Evolutionary conservation across 208 protist genomes (phyloP), one percentile per base, ranked within the genome.

Genomic region (Wallacemonas sp.): DNA sequence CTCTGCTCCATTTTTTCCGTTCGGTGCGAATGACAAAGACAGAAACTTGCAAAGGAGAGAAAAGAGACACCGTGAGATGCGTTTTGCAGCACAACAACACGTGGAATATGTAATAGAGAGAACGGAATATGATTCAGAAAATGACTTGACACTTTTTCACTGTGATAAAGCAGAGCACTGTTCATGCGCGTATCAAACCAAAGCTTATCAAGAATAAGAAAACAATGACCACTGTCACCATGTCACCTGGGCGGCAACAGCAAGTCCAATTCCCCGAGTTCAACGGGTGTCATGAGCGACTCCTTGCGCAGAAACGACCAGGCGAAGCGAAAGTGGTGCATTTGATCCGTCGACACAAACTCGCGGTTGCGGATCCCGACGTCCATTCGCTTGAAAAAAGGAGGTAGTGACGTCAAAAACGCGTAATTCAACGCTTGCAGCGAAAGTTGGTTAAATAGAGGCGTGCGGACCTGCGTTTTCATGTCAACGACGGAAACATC

Each of bases 291-390:
- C 81, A 96, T 85, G 55, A 80, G 84, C 5, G 81, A 85, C 52
- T 93, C 85, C 46, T 72, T 70, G 26, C 90, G 68, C 38, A 96
- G 52, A 83, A 92, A 90, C 41, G 85, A 92, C 87, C 90, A 96
- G 33, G 83, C 84, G 75, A 90, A 96, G 27, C 90, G 80, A 77
- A 96, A 96, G 44, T 92, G 80, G 2, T 72, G 72, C 77, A 92
- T 92, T 58, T 96, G 85, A 0, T 93, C 81, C 30, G 86, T 83
- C 12, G 84, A 81, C 3, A 96, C 78, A 74, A 96, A 92, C 47
- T 96, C 87, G 30, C 44, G 54, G 30, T 96, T 96, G 12, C 81
- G 68, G 14, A 96, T 68, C 9, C 90, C 90, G 52, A 87, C 77
- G 65, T 96, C 90, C n/a, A 70, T 85, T 9, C 85, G 70, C 60